Evolutionary conservation across 768 basidiomycete species (phyloP).

Genomic region (Termitomyces sp.): DNA sequence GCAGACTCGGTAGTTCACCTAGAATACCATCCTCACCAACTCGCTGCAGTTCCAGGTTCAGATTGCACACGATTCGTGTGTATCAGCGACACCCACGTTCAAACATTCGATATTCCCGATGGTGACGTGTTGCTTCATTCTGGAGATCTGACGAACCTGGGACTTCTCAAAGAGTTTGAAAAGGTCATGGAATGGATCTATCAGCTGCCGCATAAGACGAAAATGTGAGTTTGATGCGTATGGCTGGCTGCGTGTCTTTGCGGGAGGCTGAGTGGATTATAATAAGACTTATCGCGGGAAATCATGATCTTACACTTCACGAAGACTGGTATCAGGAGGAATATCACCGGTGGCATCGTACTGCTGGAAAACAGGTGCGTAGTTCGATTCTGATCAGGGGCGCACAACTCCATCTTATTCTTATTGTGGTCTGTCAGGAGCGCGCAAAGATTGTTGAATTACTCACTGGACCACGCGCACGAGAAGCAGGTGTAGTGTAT

Average conservation of each 20-base stretch:
- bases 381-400: background rate
- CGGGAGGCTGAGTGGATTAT: no score
- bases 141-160: slow-evolving; percentile 61
- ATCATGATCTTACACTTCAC: slow-evolving; percentile 44
- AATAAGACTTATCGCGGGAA: slow-evolving; percentile 54
- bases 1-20: slow-evolving; percentile 30
- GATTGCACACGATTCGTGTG: slow-evolving; percentile 59
- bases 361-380: background rate
- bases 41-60: slow-evolving; percentile 30
- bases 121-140: slow-evolving; percentile 67
- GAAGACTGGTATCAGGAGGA: background rate
- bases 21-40: slow-evolving; percentile 27
- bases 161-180: slow-evolving; percentile 41
- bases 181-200: slow-evolving; percentile 58
- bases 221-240: slow-evolving; percentile 41
- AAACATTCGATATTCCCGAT: slow-evolving; percentile 43
- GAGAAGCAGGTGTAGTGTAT: background rate
- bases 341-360: background rate
- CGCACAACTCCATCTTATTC: background rate
- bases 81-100: slow-evolving; percentile 55
- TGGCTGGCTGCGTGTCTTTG: no score
- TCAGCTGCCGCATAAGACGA: slow-evolving; percentile 52
- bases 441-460: background rate
- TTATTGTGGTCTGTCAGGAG: background rate
- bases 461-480: background rate